Evolutionary conservation across 352 stramenopile species (phyloP).

Genomic region (Phytophthora idaei): DNA sequence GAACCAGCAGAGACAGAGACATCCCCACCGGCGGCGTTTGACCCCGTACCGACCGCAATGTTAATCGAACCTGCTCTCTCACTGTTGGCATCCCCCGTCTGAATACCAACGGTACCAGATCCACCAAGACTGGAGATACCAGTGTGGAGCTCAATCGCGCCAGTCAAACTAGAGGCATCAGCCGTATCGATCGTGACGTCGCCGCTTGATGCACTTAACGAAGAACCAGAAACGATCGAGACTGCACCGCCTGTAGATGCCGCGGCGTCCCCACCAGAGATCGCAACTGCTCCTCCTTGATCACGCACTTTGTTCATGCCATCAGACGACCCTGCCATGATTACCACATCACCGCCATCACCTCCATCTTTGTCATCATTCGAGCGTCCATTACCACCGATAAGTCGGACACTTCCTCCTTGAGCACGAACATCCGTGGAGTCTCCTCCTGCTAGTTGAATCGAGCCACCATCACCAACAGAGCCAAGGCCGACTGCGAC

Average conservation of each 20-base stretch:
- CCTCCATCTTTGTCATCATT: conserved; percentile 61
- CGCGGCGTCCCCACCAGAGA: conserved; percentile 49
- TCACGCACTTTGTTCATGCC: conserved; percentile 47
- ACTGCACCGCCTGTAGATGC: conserved; percentile 52
- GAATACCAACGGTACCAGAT: conserved; percentile 52
- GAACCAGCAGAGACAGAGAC: conserved; percentile 48
- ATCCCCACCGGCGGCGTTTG: conserved; percentile 43
- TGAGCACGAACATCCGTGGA: conserved; percentile 40
- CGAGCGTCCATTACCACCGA: conserved; percentile 50
- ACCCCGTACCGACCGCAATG: conserved; percentile 48
- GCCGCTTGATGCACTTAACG: conserved; percentile 47
- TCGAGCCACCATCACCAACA: conserved; percentile 56
- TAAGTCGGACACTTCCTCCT: conserved; percentile 55
- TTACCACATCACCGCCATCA: conserved; percentile 55
- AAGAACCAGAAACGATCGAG: conserved; percentile 48
- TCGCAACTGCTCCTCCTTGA: conserved; percentile 40
- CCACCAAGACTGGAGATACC: conserved; percentile 38
- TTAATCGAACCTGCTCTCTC: conserved; percentile 52
- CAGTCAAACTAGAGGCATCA: conserved; percentile 36
- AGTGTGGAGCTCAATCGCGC: conserved; percentile 40
- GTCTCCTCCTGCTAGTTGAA: conserved; percentile 54
- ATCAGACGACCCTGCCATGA: conserved; percentile 51
- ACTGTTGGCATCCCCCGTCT: conserved; percentile 43
- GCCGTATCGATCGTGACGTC: conserved; percentile 45
- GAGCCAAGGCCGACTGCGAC: conserved; percentile 50